Evolutionary conservation across 1,284 basidiomycete species (phyloP).

Genomic region (Naganishia liquefaciens): DNA sequence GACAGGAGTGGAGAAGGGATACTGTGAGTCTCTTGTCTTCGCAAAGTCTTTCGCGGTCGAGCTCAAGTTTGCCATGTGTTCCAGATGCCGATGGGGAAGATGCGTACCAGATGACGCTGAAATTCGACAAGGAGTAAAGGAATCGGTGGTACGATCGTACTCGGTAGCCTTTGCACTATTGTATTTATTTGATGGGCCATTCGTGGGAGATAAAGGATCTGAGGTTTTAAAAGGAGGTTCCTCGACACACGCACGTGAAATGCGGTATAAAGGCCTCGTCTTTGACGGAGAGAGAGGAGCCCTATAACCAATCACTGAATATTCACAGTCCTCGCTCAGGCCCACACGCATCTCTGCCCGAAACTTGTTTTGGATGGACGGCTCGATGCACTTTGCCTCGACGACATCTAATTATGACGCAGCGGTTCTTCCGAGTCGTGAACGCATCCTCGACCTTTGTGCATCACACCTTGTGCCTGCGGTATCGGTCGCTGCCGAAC

Average conservation of each 20-base stretch:
- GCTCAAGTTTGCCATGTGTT: neutral
- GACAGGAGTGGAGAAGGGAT: conserved; percentile 72
- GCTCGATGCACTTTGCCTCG: too few species aligned
- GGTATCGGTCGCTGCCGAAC: neutral
- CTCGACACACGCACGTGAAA: too few species aligned
- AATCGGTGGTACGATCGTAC: neutral
- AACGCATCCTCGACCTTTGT: conserved; percentile 18
- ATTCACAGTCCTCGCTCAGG: too few species aligned
- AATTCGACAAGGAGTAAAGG: conserved; percentile 42
- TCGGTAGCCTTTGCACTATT: neutral
- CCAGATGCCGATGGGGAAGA: conserved; percentile 90
- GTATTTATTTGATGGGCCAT: neutral
- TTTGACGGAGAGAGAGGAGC: too few species aligned
- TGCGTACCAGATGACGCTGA: conserved; percentile 80
- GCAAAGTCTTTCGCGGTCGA: neutral
- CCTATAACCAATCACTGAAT: too few species aligned
- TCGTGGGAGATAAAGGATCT: neutral
- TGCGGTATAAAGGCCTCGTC: too few species aligned
- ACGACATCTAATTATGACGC: neutral
- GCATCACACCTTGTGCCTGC: neutral
- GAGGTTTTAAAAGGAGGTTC: too few species aligned
- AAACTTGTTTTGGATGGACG: too few species aligned
- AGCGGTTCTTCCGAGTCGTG: neutral
- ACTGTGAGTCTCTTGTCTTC: conserved; percentile 64
- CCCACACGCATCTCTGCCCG: too few species aligned